phyloP scores from a whole-genome alignment of 768 basidiomycete species.

The Mycena galericulata region DNA sequence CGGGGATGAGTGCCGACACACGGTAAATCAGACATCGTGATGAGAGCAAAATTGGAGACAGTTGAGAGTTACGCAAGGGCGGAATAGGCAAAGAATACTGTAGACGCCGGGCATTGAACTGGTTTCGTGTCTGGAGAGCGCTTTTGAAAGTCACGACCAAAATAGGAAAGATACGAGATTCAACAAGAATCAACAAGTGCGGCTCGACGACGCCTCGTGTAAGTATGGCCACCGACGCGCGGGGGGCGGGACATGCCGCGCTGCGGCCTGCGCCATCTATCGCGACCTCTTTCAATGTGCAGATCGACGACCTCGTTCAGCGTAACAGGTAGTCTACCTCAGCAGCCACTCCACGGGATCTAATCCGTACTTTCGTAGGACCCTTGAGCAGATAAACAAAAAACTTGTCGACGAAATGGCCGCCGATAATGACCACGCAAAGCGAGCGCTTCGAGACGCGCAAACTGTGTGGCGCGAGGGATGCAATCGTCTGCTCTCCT shows the following conservation, averaged over 20 bases:
- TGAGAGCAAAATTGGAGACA: too few relatives aligned
- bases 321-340: slow-evolving; percentile 49
- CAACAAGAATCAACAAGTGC: neutral
- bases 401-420: slow-evolving; percentile 63
- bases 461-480: slow-evolving; percentile 68
- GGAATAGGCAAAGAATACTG: too few relatives aligned
- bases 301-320: slow-evolving; percentile 81
- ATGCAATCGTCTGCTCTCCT: slow-evolving; percentile 71
- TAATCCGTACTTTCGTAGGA: slow-evolving; percentile 46
- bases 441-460: slow-evolving; percentile 54
- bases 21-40: too few relatives aligned
- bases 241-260: slow-evolving; percentile 15
- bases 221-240: slow-evolving; percentile 25
- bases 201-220: too few relatives aligned
- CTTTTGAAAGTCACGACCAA: too few relatives aligned
- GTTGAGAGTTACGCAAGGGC: too few relatives aligned
- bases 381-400: slow-evolving; percentile 70
- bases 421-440: slow-evolving; percentile 56
- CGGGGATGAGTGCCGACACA: too few relatives aligned
- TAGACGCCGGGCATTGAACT: too few relatives aligned
- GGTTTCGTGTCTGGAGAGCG: too few relatives aligned
- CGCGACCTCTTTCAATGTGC: slow-evolving; percentile 70
- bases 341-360: too few relatives aligned
- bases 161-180: neutral
- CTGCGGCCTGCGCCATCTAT: slow-evolving; percentile 46